phyloP scores from a whole-genome alignment of 2,329 filamentous ascomycete genomes.

The Orbilia brochopaga region DNA sequence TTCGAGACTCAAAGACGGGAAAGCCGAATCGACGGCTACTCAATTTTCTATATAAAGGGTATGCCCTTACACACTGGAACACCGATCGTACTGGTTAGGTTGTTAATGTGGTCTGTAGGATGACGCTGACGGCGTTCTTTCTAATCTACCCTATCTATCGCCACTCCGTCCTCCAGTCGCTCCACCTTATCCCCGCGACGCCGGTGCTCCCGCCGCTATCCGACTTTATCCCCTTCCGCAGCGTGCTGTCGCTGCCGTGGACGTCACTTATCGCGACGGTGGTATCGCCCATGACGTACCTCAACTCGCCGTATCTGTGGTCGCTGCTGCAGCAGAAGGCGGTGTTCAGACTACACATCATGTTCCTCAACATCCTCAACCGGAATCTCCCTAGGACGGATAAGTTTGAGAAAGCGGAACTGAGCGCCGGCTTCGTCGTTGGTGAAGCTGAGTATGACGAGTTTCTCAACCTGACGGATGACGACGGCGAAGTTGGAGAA shows the following conservation, averaged over 20 bases:
- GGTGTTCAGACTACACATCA: slow-evolving; percentile 43
- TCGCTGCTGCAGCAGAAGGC: slow-evolving; percentile 46
- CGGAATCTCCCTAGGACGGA: slow-evolving; percentile 38
- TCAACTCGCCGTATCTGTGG: slow-evolving; percentile 48
- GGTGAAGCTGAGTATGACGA: slow-evolving; percentile 48
- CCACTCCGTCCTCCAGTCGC: slow-evolving; percentile 54
- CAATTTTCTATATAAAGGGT: slow-evolving; percentile 49
- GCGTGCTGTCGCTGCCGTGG: slow-evolving; percentile 48
- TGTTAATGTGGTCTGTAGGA: no score
- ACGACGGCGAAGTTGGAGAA: slow-evolving; percentile 40
- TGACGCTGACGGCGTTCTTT: slow-evolving; percentile 53
- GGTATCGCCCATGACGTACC: slow-evolving; percentile 49
- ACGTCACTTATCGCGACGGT: slow-evolving; percentile 33
- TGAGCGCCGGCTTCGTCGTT: slow-evolving; percentile 40
- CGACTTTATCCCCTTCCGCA: slow-evolving; percentile 53
- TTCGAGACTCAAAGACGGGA: slow-evolving; percentile 52
- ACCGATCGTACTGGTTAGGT: background rate
- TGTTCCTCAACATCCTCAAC: slow-evolving; percentile 48
- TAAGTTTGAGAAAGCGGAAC: slow-evolving; percentile 42
- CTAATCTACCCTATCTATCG: slow-evolving; percentile 55
- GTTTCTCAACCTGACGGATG: slow-evolving; percentile 37
- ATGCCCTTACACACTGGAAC: background rate
- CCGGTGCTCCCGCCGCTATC: slow-evolving; percentile 53
- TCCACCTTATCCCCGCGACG: slow-evolving; percentile 52
- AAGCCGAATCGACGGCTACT: slow-evolving; percentile 51